These are phyloP conservation scores for Fusarium guadeloupense DNA, from an alignment of 2,329 filamentous ascomycete genomes.

Conservation along the genomic window DNA sequence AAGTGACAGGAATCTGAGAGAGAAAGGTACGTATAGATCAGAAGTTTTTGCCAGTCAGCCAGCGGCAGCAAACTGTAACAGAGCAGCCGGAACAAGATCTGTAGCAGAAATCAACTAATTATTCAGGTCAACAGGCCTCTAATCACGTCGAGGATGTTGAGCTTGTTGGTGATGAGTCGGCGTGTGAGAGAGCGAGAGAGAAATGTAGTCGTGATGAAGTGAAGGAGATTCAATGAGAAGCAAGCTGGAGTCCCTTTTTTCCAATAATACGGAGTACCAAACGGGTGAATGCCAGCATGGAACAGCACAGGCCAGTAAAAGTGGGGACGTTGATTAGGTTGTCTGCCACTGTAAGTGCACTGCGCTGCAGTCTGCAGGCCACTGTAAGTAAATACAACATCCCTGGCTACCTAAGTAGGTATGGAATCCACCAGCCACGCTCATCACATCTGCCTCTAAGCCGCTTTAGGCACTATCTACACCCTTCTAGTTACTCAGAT, in stretches of 20 bases:
- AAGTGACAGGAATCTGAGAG: constrained; percentile 33
- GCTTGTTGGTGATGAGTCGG: constrained; percentile 25
- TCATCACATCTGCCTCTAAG: constrained; percentile 36
- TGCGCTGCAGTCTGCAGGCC: too few species aligned
- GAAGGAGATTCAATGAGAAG: constrained; percentile 40
- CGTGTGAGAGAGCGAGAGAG: constrained; percentile 14
- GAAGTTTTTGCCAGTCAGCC: constrained; percentile 40
- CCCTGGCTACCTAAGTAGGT: constrained; percentile 24
- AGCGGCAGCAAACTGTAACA: constrained; percentile 37
- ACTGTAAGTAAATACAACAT: constrained; percentile 23
- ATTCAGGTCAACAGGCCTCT: background rate
- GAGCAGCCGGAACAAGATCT: constrained; percentile 26
- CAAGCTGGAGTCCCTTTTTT: constrained; percentile 44
- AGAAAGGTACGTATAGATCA: constrained; percentile 44
- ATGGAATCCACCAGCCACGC: constrained; percentile 34
- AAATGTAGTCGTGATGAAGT: constrained; percentile 25
- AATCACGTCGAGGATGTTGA: constrained; percentile 16
- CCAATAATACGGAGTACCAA: constrained; percentile 36
- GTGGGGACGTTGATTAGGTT: constrained; percentile 5
- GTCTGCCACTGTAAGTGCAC: constrained; percentile 27
- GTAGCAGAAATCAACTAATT: constrained; percentile 14
- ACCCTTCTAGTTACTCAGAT: constrained; percentile 29
- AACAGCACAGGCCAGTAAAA: constrained; percentile 28
- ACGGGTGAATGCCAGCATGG: constrained; percentile 34
- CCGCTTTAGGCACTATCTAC: constrained; percentile 40